Evolutionary conservation across 2,329 filamentous ascomycete species (phyloP).

Genomic region (Boeremia lycopersici): DNA sequence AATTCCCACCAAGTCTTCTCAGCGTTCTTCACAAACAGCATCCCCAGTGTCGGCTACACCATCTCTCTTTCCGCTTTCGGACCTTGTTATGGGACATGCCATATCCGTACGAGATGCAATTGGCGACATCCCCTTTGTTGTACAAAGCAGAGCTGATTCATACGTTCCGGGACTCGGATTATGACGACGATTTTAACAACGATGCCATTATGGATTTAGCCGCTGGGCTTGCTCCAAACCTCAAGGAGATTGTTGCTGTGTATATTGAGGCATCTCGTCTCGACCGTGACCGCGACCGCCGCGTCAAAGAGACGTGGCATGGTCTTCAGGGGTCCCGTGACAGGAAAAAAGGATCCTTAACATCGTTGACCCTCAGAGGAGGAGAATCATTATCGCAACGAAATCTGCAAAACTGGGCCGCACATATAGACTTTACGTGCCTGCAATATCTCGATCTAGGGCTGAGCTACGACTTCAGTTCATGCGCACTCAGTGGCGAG

Average conservation of each 20-base stretch:
- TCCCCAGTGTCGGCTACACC: conserved; percentile 26
- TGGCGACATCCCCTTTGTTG: conserved; percentile 29
- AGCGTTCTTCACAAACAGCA: conserved; percentile 18
- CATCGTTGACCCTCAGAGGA: conserved; percentile 23
- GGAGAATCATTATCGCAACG: neutral
- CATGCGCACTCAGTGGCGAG: conserved; percentile 19
- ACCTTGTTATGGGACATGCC: conserved; percentile 26
- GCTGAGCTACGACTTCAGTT: neutral
- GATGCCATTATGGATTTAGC: conserved; percentile 27
- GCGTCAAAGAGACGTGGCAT: conserved; percentile 17
- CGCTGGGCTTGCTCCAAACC: conserved; percentile 28
- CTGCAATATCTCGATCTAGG: conserved; percentile 24
- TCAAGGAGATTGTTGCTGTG: conserved; percentile 23
- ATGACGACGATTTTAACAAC: conserved; percentile 26
- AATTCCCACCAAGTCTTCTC: conserved; percentile 27
- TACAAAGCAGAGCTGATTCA: conserved; percentile 19
- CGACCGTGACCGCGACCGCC: neutral
- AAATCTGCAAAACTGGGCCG: conserved; percentile 21
- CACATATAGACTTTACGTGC: conserved; percentile 23
- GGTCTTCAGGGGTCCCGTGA: conserved; percentile 24
- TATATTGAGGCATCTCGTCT: neutral
- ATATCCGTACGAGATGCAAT: conserved; percentile 30
- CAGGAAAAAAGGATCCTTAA: conserved; percentile 18
- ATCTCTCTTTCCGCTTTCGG: conserved; percentile 27
- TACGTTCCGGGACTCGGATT: conserved; percentile 19